A percentile compares a stretch with the other conserved stretches of the same genome.
phyloP scores from a whole-genome alignment of 2,329 filamentous ascomycete genomes.

The Xylariaceae sp. region DNA sequence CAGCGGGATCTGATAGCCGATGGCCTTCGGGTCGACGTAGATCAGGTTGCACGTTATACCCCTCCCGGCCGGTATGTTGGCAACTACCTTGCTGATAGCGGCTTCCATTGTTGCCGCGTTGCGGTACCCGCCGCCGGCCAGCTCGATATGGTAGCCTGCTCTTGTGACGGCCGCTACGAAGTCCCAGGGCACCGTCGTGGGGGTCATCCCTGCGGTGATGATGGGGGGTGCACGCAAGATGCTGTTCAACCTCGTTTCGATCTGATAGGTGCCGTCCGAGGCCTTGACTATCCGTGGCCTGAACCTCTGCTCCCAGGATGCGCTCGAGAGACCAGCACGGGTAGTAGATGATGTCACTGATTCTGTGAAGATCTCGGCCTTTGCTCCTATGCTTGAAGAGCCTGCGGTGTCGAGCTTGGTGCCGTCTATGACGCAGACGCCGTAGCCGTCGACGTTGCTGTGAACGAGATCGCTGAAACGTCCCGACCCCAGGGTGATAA shows the following conservation, averaged over 20 bases:
- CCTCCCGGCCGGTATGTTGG: conserved; percentile 73
- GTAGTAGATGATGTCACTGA: no score
- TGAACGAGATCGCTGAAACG: conserved; percentile 13
- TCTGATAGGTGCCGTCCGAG: conserved; percentile 78
- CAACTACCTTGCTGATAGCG: conserved; percentile 80
- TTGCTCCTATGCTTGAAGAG: conserved; percentile 80
- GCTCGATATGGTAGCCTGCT: conserved; percentile 85
- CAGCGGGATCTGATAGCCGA: conserved; percentile 88
- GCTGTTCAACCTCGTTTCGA: conserved; percentile 94
- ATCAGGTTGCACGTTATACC: conserved; percentile 88
- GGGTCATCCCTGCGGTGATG: conserved; percentile 92
- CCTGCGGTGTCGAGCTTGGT: conserved; percentile 6
- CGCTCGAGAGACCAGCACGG: no score
- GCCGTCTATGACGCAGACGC: conserved; percentile 16
- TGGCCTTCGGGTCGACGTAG: conserved; percentile 82
- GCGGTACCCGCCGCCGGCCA: conserved; percentile 87
- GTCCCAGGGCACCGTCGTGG: conserved; percentile 81
- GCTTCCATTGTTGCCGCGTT: conserved; percentile 74
- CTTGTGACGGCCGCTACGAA: conserved; percentile 91
- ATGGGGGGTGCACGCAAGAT: conserved; percentile 78
- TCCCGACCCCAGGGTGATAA: conserved; percentile 9
- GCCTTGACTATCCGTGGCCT: conserved; percentile 88
- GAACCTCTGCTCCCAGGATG: conserved; percentile 96
- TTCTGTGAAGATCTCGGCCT: conserved; percentile 93
- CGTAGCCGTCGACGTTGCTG: conserved; percentile 11